These are phyloP conservation scores for Phytophthora tubulina DNA, from an alignment of 352 stramenopile species.

Conservation along the genomic window DNA sequence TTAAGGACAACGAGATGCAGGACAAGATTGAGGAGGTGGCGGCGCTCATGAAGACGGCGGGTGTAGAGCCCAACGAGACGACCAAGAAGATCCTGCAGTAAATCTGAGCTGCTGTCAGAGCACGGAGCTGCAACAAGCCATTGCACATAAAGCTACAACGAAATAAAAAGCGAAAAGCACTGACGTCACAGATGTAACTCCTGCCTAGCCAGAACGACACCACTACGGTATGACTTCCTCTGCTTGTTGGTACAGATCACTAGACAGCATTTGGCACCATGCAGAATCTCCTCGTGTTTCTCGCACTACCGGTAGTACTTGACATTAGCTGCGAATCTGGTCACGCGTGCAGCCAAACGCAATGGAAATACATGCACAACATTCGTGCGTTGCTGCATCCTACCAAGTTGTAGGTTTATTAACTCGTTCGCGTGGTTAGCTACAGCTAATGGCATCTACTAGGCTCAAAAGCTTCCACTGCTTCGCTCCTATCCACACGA, in stretches of 20 bases:
- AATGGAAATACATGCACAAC: background rate
- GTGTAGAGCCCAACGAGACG: slow-evolving; percentile 84
- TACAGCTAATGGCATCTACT: slow-evolving; percentile 13
- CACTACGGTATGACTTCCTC: background rate
- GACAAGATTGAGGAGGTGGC: slow-evolving; percentile 87
- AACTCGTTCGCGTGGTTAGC: slow-evolving; percentile 13
- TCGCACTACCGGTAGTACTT: background rate
- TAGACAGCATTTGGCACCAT: background rate
- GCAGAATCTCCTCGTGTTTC: slow-evolving; percentile 10
- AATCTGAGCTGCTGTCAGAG: slow-evolving; percentile 8
- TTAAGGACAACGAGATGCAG: slow-evolving; percentile 82
- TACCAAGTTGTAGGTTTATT: slow-evolving; percentile 22
- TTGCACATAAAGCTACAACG: slow-evolving; percentile 35
- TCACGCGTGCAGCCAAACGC: background rate
- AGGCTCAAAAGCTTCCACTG: slow-evolving; percentile 3
- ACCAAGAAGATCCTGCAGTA: slow-evolving; percentile 88
- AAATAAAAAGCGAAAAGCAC: slow-evolving; percentile 39
- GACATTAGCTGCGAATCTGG: slow-evolving; percentile 14
- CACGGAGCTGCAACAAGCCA: slow-evolving; percentile 16
- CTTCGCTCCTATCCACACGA: slow-evolving; percentile 8
- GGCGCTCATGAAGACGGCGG: slow-evolving; percentile 79
- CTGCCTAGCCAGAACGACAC: background rate
- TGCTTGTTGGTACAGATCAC: background rate
- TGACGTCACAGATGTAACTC: slow-evolving; percentile 24
- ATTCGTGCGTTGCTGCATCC: background rate